These are phyloP conservation scores for Albophoma yamanashiensis DNA, from an alignment of 2,329 filamentous ascomycete species.

Conservation along the genomic window DNA sequence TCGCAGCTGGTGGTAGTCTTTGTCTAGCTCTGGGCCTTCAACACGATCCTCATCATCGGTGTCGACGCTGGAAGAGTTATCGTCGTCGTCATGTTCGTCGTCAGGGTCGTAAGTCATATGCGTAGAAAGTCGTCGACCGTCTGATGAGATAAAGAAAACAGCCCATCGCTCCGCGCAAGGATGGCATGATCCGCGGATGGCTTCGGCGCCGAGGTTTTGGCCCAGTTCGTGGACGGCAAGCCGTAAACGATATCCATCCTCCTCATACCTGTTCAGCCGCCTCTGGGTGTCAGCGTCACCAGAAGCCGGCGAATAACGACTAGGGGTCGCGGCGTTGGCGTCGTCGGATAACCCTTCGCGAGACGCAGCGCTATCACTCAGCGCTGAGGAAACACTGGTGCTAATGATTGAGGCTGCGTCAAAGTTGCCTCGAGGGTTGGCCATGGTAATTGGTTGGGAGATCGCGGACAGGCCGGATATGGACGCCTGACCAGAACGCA, in stretches of 20 bases:
- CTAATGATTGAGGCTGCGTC: slow-evolving; percentile 63
- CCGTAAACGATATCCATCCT: slow-evolving; percentile 55
- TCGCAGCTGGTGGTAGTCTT: slow-evolving; percentile 71
- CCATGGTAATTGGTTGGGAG: slow-evolving; percentile 58
- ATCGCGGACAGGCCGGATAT: slow-evolving; percentile 56
- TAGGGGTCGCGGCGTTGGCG: slow-evolving; percentile 34
- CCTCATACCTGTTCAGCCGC: slow-evolving; percentile 43
- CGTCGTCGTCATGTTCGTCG: slow-evolving; percentile 55
- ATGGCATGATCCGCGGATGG: slow-evolving; percentile 57
- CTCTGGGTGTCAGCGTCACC: slow-evolving; percentile 32
- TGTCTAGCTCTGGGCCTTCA: slow-evolving; percentile 54
- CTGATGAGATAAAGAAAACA: slow-evolving; percentile 65
- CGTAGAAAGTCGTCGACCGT: slow-evolving; percentile 59
- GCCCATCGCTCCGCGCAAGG: slow-evolving; percentile 78
- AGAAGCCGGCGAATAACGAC: slow-evolving; percentile 43
- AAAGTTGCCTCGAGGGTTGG: slow-evolving; percentile 33
- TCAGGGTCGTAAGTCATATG: slow-evolving; percentile 64
- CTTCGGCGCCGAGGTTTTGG: slow-evolving; percentile 52
- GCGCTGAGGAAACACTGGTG: slow-evolving; percentile 60
- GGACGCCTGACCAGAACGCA: slow-evolving; percentile 56
- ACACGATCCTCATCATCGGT: slow-evolving; percentile 52
- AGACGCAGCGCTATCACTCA: slow-evolving; percentile 59
- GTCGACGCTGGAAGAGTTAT: slow-evolving; percentile 48
- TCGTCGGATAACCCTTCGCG: slow-evolving; percentile 53
- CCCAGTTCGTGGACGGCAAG: slow-evolving; percentile 62